Base-by-base conservation (phyloP, 805 yeast genomes). In the Wickerhamomyces queroliae region DNA sequence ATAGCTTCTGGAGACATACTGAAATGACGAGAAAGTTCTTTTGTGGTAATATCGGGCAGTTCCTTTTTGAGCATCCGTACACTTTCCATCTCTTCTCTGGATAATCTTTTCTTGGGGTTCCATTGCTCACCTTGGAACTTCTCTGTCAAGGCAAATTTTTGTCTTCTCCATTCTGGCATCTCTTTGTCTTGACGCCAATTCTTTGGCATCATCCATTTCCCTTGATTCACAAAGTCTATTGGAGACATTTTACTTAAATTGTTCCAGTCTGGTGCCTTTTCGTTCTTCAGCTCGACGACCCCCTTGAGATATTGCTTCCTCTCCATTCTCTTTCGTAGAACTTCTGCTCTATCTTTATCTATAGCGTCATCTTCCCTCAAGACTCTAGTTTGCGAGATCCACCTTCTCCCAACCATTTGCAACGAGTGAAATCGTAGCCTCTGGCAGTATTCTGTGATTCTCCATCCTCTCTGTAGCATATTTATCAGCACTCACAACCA, bases 1-100 rank as follows among this genome's bases (percentile, higher is more conserved):
- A 89, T 74, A 0, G 90, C 85, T 48, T 89, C 95, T 1, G 95
- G 91, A 1, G 93, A 83, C 5, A 87, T 70, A 36, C 72, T 66
- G 60, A 83, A 89, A 53, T 72, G 72, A 24, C 72, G 65, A 0
- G 88, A 82, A 6, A 90, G 56, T 32, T 77, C 81, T 3, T 64
- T 63, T 2, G 81, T 70, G 4, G 72, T 74, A 38, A 84, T 46
- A n/a, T 73, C 68, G 0, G 96, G 96, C 45, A 65, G 52, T 22
- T 70, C 64, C 12, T 59, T 60, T 49, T 78, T 83, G 35, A 88
- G 50, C 5, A 66, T 56, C 39, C 84, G 63, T 4, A 90, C 69
- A 40, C 77, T 78, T 16, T 74, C 76, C 72, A 88, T 85, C 9
- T 82, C 76, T 35, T 73, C 79, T 37, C 93, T 66, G 9, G 87